Evolutionary conservation across 495 filamentous ascomycete genomes (phyloP), one percentile per base, ranked within the genome.

Genomic region (Tetracladium marchalianum): DNA sequence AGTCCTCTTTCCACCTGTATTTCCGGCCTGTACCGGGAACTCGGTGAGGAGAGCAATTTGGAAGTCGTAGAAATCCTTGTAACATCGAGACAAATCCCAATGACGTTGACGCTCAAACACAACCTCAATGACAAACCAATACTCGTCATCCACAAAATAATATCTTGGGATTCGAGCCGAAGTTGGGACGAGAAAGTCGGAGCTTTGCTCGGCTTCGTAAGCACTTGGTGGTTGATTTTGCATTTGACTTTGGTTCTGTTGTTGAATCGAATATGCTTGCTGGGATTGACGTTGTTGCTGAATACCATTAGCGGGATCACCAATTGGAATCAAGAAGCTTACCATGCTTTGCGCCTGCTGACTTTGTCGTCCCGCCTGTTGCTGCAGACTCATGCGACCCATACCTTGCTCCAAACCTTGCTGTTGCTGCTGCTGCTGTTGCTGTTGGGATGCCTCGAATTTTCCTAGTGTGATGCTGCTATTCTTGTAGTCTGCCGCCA

Each of bases 401-500:
- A 89, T 85, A 46, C 77, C 77, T 41, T 84, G 77, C 48, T 82
- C 77, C 39, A 83, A 56, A 0, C 72, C 65, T 41, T 51, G 62
- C 44, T 52, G 59, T 36, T 52, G 65, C 41, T 47, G 54, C 46
- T 44, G 43, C 33, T 62, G 59, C 35, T 62, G 64, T 18, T 62
- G 60, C n/a, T 55, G 60, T 31, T 61, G 65, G 13, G 71, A 67
- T 8, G 59, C 72, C 51, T 94, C 88, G 41, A 97, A 85, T 58
- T 90, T 90, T 50, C 92, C 92, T 24, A 98, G 71, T 4, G 87
- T 86, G 60, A 97, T 97, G 64, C 90, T 96, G 64, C 88, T 95
- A 61, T 97, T 95, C 73, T 98, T 98, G 68, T 97, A 98, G 40
- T 96, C 90, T 17, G 88, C 89, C 9, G 92, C 92, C 88, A 96